Evolutionary conservation across 352 stramenopile species (phyloP), one percentile per base, ranked within the genome.

Genomic region (Aphanomyces invadans): DNA sequence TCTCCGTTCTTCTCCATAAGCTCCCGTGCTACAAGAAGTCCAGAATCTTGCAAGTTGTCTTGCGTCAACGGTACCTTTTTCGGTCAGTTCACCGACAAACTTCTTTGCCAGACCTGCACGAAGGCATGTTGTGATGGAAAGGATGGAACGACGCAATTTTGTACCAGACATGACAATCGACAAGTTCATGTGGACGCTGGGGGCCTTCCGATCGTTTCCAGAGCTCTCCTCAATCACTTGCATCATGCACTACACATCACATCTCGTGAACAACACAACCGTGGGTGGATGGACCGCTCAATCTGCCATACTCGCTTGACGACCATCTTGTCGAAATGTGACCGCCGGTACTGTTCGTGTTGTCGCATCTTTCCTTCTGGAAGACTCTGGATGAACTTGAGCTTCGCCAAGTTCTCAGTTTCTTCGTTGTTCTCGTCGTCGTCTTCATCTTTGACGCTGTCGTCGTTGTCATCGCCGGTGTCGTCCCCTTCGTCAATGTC

Each of bases 1-100:
- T 94, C 81, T 25, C 83, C 83, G 48, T 81, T 83, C 51, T 79
- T 78, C 49, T 88, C 83, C 85, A 94, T 94, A 54, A 92, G 88
- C 19, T 73, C 74, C 33, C 85, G 81, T 3, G 85, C 85, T 90
- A 71, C 23, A 70, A 44, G 46, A 21, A 32, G 28, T 2, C 17
- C 28, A n/a, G 26, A 59, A n/a, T 45, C 5, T 39, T 11, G 11
- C 1, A 54, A 23, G 4, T 21, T 26, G 49, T 25, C 9, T 23
- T 28, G n/a, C n/a, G n/a, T n/a, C n/a, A n/a, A n/a, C n/a, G n/a
- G 10, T 55, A 90, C 81, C 81, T 83, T 92, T 81, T 1, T 83
- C 79, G 12, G 80, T 90, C 59, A 94, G 75, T 54, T 89, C 80
- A 21, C 85, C 81, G 0, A 90, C 80, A 42, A 94, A 91, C 17